Percentiles rank a stretch among this genome's conserved stretches.
These are phyloP conservation scores for Globisporangium cylindrosporum DNA, from an alignment of 352 stramenopile species.

Conservation along the genomic window DNA sequence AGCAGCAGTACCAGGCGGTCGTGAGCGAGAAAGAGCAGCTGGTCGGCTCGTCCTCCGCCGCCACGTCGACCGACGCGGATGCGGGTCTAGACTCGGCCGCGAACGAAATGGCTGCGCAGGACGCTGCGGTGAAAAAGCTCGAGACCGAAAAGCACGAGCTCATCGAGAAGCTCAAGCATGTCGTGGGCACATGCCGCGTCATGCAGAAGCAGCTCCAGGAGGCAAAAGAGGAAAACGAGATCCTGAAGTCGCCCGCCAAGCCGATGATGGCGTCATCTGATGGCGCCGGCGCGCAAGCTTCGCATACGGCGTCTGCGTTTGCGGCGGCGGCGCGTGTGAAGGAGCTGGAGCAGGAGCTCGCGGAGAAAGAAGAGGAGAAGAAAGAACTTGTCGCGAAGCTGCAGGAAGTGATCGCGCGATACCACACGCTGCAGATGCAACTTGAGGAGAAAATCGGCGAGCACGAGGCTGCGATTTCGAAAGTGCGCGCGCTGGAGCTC, in stretches of 20 bases:
- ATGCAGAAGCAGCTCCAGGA: slow-evolving; percentile 76
- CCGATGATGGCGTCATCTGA: slow-evolving; percentile 12
- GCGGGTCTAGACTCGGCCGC: slow-evolving; percentile 3
- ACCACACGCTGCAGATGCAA: slow-evolving; percentile 49
- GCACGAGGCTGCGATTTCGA: slow-evolving; percentile 39
- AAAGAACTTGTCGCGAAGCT: slow-evolving; percentile 45
- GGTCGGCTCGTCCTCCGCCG: neutral
- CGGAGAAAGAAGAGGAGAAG: slow-evolving; percentile 45
- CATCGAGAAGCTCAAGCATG: slow-evolving; percentile 73
- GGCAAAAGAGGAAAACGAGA: slow-evolving; percentile 53
- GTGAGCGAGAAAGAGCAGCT: slow-evolving; percentile 26
- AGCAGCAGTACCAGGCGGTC: slow-evolving; percentile 45
- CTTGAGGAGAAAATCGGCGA: slow-evolving; percentile 51
- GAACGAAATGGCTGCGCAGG: slow-evolving; percentile 19
- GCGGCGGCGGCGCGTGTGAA: slow-evolving; percentile 23
- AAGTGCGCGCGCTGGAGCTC: slow-evolving; percentile 53
- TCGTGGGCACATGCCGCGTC: slow-evolving; percentile 59
- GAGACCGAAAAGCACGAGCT: slow-evolving; percentile 70
- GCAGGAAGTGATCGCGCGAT: slow-evolving; percentile 44
- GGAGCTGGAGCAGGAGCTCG: slow-evolving; percentile 34
- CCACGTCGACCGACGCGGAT: neutral
- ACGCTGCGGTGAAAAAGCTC: slow-evolving; percentile 40
- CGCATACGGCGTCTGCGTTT: slow-evolving; percentile 12
- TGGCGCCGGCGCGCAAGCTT: neutral
- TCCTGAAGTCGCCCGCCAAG: slow-evolving; percentile 35